Conservation (phyloP, 306 rosid species). For the Castanea mollissima region DNA sequence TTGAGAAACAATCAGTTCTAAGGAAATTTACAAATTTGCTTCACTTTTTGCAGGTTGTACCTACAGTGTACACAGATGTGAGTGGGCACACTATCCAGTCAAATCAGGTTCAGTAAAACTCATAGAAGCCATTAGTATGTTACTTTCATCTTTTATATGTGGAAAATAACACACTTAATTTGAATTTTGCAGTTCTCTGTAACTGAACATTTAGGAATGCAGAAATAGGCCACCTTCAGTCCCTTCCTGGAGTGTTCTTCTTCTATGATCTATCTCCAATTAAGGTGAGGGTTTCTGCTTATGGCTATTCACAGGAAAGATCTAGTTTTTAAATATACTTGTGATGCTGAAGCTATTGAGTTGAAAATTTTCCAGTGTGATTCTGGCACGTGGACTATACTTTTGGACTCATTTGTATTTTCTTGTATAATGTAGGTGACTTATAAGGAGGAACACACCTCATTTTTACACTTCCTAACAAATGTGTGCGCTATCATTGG, state of each 20-base stretch:
- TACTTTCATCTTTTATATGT: background rate
- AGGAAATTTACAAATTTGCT: slow-evolving; percentile 5
- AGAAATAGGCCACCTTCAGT: slow-evolving; percentile 74
- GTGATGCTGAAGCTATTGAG: background rate
- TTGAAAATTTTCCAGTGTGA: background rate
- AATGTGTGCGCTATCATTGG: slow-evolving; percentile 96
- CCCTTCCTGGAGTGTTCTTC: slow-evolving; percentile 96
- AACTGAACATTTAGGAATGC: slow-evolving; percentile 80
- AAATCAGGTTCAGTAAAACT: slow-evolving; percentile 68
- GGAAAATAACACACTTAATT: slow-evolving; percentile 8
- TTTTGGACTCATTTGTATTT: slow-evolving; percentile 1
- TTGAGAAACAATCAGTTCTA: background rate
- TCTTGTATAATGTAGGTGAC: slow-evolving; percentile 63
- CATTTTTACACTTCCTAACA: slow-evolving; percentile 95
- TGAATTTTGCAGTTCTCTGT: slow-evolving; percentile 86
- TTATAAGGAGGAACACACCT: slow-evolving; percentile 72
- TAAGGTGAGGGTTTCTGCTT: slow-evolving; percentile 52
- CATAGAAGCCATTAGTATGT: background rate
- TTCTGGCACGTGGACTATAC: background rate
- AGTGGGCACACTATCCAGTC: slow-evolving; percentile 86
- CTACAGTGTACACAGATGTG: slow-evolving; percentile 83
- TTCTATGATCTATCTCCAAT: slow-evolving; percentile 98
- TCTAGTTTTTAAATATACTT: background rate
- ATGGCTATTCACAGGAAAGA: background rate
- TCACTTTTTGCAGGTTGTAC: slow-evolving; percentile 68